Evolutionary conservation across 2,329 filamentous ascomycete species (phyloP), one percentile per base, ranked within the genome.

Genomic region (Fusarium camptoceras): DNA sequence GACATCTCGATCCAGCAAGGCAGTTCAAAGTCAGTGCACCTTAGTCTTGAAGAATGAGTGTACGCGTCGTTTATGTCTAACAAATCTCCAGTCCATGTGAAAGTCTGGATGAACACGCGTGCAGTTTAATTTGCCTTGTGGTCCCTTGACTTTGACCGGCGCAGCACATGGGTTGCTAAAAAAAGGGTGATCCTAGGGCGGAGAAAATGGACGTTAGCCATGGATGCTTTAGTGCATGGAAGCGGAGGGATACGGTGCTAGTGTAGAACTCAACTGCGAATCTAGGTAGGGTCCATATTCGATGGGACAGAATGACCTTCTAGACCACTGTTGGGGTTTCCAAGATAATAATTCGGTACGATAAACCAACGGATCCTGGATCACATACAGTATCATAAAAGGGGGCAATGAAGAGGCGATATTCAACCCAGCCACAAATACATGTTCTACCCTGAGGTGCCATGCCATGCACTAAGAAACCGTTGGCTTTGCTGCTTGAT

Each of bases 121-220:
- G 53, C 44, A 49, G 49, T 70, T 56, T 57, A 65, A 58, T 63
- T 73, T 72, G 59, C 57, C 62, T 58, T 56, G 54, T 43, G 30
- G 53, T 55, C 43, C 53, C 25, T 43, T 55, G 37, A 20, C 22
- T 44, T 42, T 56, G 42, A 48, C 54, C 64, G 63, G 66, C 53
- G 62, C 47, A 31, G 49, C 48, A 54, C 43, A 56, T 57, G 51
- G 59, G 64, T 71, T 74, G 57, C 67, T 73, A 67, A 73, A 73
- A 73, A 74, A 71, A 74, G 39, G 49, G 49, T 53, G 31, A 56
- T 25, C 54, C 55, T n/a, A 39, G 24, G 31, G 42, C 59, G 58
- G 55, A 64, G 64, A 62, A 70, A 41, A 51, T 51, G 31, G 8
- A 34, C 16, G 50, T 51, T 51, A 62, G 37, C 61, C 55, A 34